phyloP scores from a whole-genome alignment of 129 eudicot genomes.

The Flaveria brownii region DNA sequence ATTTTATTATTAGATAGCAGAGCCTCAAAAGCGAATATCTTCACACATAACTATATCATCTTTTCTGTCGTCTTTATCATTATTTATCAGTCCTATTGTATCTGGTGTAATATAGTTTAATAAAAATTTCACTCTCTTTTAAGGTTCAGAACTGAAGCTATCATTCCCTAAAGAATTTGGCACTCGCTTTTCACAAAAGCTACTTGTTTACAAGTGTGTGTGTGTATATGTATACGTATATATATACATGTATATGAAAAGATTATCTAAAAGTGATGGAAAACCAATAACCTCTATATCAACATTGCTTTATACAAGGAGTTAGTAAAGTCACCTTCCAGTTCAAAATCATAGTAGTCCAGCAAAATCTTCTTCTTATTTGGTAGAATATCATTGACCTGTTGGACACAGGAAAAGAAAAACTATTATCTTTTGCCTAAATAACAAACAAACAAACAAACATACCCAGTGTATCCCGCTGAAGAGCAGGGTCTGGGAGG shows the following conservation, averaged over 20 bases:
- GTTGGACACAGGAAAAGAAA: background rate
- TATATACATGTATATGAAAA: background rate
- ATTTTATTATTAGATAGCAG: background rate
- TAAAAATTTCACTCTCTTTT: background rate
- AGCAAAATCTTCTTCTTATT: background rate
- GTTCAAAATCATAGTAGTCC: slow-evolving; percentile 1
- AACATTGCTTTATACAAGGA: background rate
- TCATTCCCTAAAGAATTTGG: background rate
- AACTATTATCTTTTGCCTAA: background rate
- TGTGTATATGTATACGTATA: too few relatives aligned
- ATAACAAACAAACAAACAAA: too few relatives aligned
- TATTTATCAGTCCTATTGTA: background rate
- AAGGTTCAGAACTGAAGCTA: background rate
- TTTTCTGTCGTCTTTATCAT: background rate
- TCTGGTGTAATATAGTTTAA: background rate
- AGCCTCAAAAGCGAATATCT: background rate
- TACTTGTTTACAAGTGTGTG: too few relatives aligned
- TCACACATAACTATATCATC: background rate
- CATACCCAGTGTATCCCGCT: too few relatives aligned
- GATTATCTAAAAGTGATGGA: background rate
- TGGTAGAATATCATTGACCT: background rate
- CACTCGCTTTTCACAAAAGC: background rate
- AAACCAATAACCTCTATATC: background rate
- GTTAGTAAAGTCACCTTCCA: background rate
- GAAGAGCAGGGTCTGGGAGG: too few relatives aligned